A percentile compares a stretch with the other conserved stretches of the same genome.
Evolutionary conservation across 331 rosid species (phyloP).

Genomic region (Phaseolus coccineus): DNA sequence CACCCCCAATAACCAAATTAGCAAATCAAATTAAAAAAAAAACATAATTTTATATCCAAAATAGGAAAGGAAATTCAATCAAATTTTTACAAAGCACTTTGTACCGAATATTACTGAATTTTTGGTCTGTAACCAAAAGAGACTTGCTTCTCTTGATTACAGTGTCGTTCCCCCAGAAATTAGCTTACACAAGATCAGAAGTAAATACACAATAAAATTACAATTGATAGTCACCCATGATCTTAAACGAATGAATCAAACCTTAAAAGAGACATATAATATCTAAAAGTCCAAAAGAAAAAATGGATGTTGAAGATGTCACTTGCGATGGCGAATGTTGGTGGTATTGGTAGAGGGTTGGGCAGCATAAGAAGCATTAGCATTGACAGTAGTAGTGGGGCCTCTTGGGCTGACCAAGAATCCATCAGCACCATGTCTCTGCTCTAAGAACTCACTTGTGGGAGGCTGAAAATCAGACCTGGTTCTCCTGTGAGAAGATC

Average conservation of each 20-base stretch:
- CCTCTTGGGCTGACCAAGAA: conserved; percentile 44
- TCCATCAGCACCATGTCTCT: conserved; percentile 42
- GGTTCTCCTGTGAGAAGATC: conserved; percentile 78
- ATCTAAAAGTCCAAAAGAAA: neutral
- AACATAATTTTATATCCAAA: no score
- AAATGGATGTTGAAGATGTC: conserved; percentile 21
- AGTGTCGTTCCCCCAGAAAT: no score
- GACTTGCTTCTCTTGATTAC: neutral
- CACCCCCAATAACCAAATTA: no score
- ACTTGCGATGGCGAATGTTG: conserved; percentile 35
- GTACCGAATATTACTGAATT: neutral
- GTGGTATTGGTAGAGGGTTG: conserved; percentile 26
- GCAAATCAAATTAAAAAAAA: no score
- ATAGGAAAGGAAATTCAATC: no score
- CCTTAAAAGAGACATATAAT: conserved; percentile 10
- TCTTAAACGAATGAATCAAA: conserved; percentile 44
- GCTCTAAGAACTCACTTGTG: conserved; percentile 46
- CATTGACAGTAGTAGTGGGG: neutral
- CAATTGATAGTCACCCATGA: conserved; percentile 22
- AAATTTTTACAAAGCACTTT: no score
- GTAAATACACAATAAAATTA: conserved; percentile 41
- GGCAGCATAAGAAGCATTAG: conserved; percentile 38
- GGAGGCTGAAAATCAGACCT: conserved; percentile 69
- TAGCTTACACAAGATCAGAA: conserved; percentile 23
- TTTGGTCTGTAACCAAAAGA: neutral